Base-by-base conservation (phyloP, 176 grass and related monocot genomes). In the Oryza punctata region DNA sequence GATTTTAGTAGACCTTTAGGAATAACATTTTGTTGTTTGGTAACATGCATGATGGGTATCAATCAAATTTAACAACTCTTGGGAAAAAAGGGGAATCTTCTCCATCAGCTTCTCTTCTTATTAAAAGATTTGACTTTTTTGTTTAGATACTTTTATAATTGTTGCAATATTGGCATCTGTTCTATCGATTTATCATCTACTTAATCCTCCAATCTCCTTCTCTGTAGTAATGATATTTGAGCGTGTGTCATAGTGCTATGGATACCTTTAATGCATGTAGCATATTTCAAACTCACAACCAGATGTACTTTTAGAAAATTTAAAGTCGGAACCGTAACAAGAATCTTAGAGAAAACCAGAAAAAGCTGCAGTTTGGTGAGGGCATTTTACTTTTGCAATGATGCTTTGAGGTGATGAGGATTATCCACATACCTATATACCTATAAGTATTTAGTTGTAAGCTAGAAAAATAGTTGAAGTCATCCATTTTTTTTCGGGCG, bases 151-250 rank as follows among this genome's bases (percentile, higher is more conserved):
- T 61, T 82, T 73, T 40, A 28, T 68, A 10, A n/a, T 19, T 83
- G 68, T 74, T 90, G 84, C 61, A 86, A 61, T 61, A 61, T 33
- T 67, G n/a, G 79, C 37, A 86, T 82, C 47, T 83, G 84, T 83
- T 90, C 88, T 49, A 4, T 66, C 67, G 5, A 37, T 68, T 68
- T 74, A 45, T 82, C 57, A 64, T 77, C 74, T 66, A 84, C 28
- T 74, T 40, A 73, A 50, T 50, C 46, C 18, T 72, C 41, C 24
- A 54, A 44, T 21, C 61, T 76, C 63, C 26, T 69, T 75, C 41
- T 75, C 47, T 75, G 52, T 13, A 50, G 38, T 65, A 81, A 71
- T 60, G 10, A 82, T 82, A 43, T 66, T 52, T 49, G 65, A 67
- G 27, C 82, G 65, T 71, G 52, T 81, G 52, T 21, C 77, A 30